Percentiles rank a stretch among this genome's conserved stretches.
These are phyloP conservation scores for Fonsecaea nubica DNA, from an alignment of 2,329 filamentous ascomycete genomes.

Conservation along the genomic window DNA sequence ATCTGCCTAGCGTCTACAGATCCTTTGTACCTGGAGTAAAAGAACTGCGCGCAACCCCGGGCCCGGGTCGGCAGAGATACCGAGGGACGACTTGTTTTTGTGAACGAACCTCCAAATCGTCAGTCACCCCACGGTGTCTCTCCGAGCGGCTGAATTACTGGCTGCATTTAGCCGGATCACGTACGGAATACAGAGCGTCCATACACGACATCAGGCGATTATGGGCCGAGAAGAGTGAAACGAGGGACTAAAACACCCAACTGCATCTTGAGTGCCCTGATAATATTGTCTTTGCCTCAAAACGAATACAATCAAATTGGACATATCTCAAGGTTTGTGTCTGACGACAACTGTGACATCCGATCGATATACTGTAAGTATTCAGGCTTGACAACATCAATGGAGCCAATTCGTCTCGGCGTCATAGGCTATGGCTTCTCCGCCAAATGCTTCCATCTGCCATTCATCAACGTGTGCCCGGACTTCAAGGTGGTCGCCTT, in stretches of 20 bases:
- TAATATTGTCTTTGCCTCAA: neutral
- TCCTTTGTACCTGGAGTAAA: neutral
- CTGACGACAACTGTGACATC: neutral
- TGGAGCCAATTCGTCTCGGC: conserved; percentile 58
- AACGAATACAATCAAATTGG: neutral
- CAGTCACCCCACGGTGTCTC: conserved; percentile 15
- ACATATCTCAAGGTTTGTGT: neutral
- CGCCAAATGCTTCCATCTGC: conserved; percentile 83
- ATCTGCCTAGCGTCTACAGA: neutral
- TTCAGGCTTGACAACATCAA: neutral
- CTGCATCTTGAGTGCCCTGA: neutral
- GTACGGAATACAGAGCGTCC: neutral
- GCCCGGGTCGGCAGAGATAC: neutral
- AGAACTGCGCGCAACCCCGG: neutral
- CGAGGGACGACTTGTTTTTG: neutral
- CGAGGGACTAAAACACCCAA: neutral
- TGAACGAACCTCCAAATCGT: conserved; percentile 4
- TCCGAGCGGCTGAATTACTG: conserved; percentile 22
- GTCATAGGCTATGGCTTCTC: conserved; percentile 66
- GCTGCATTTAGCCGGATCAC: conserved; percentile 22
- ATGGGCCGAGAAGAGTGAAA: conserved; percentile 1
- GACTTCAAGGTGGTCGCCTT: conserved; percentile 73
- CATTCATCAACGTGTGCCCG: conserved; percentile 70
- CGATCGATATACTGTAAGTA: conserved; percentile 4
- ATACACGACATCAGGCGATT: conserved; percentile 4